Evolutionary conservation across 129 eudicot genomes (phyloP).

Genomic region (Centaurea solstitialis): DNA sequence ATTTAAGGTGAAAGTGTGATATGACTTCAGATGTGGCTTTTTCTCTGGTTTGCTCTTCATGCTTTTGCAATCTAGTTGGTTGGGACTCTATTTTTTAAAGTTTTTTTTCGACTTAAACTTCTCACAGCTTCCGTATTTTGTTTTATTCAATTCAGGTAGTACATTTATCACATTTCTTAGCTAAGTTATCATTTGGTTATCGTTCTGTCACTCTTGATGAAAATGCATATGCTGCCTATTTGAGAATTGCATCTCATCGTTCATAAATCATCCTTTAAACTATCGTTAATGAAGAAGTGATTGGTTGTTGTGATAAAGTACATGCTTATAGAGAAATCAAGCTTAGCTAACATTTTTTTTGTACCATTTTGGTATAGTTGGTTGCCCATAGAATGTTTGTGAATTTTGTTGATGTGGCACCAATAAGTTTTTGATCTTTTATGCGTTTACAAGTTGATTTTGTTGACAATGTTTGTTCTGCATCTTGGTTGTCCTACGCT

Average conservation of each 20-base stretch:
- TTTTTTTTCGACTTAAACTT: neutral
- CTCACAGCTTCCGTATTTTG: neutral
- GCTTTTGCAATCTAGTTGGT: neutral
- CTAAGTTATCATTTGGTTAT: neutral
- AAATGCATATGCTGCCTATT: neutral
- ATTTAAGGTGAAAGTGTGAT: neutral
- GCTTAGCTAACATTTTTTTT: neutral
- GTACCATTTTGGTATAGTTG: neutral
- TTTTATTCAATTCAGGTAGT: too few relatives aligned
- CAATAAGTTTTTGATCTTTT: neutral
- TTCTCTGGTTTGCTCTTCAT: neutral
- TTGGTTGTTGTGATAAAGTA: neutral
- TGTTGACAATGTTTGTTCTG: neutral
- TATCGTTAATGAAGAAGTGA: neutral
- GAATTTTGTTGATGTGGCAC: neutral
- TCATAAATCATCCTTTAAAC: neutral
- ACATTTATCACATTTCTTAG: too few relatives aligned
- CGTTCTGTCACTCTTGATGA: neutral
- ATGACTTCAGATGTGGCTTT: neutral
- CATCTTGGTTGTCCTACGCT: neutral
- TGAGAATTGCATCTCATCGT: neutral
- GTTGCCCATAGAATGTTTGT: neutral
- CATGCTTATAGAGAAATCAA: neutral
- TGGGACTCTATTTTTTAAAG: neutral
- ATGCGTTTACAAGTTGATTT: neutral